Evolutionary conservation across 257 asterid genomes (phyloP).

Genomic region (Eustoma russellianum): DNA sequence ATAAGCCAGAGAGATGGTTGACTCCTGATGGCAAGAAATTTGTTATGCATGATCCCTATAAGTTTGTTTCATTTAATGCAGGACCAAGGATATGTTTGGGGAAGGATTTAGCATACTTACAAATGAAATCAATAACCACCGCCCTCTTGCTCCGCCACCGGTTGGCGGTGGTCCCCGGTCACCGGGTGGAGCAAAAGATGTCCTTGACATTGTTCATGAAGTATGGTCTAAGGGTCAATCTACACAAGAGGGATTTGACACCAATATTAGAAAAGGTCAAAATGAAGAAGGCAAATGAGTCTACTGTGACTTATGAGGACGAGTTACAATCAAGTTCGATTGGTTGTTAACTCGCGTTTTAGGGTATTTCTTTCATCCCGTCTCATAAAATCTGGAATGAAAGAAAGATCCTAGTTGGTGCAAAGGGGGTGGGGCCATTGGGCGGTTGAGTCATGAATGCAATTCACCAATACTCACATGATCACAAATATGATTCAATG

Average conservation of each 20-base stretch:
- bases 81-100: slow-evolving; percentile 87
- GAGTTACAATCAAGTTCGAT: too few species aligned
- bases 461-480: too few species aligned
- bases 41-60: slow-evolving; percentile 58
- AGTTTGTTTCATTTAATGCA: slow-evolving; percentile 83
- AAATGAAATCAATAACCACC: slow-evolving; percentile 85
- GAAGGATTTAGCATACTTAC: slow-evolving; percentile 77
- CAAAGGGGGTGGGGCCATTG: too few species aligned
- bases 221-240: slow-evolving; percentile 56
- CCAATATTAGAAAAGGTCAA: slow-evolving; percentile 5
- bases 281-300: too few species aligned
- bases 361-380: too few species aligned
- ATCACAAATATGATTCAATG: too few species aligned
- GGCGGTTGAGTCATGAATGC: not conserved
- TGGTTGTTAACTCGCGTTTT: too few species aligned
- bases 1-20: slow-evolving; percentile 81
- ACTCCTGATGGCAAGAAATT: slow-evolving; percentile 31
- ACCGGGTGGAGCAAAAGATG: slow-evolving; percentile 84
- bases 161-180: slow-evolving; percentile 41
- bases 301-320: too few species aligned
- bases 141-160: slow-evolving; percentile 78
- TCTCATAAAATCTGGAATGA: too few species aligned
- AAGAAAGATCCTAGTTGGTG: too few species aligned
- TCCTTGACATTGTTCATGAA: slow-evolving; percentile 85
- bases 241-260: slow-evolving; percentile 40